Conservation (phyloP, 345 rosid species). For the Gynandropsis gynandra region DNA sequence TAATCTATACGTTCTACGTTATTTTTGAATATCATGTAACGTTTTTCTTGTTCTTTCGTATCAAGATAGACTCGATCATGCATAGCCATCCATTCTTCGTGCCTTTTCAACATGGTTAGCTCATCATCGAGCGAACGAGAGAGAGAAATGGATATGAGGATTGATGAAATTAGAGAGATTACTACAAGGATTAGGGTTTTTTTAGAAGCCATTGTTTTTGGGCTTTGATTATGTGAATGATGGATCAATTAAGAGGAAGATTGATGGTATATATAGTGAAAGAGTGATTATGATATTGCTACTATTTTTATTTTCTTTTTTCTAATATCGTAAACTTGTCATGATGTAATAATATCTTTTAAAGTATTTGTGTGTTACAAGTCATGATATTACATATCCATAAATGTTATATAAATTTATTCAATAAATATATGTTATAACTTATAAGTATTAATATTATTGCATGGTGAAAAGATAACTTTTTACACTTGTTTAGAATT, state of each 20-base stretch:
- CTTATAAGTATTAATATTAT: background rate
- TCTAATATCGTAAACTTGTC: constrained; percentile 1
- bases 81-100: constrained; percentile 33
- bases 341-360: constrained; percentile 17
- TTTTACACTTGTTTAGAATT: no score
- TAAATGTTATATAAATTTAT: constrained; percentile 10
- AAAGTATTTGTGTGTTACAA: constrained; percentile 21
- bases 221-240: background rate
- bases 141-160: constrained; percentile 7
- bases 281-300: background rate
- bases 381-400: constrained; percentile 11
- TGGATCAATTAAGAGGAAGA: background rate
- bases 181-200: constrained; percentile 9
- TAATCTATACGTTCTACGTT: constrained; percentile 33
- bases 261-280: constrained; percentile 24
- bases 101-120: constrained; percentile 28
- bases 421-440: no score
- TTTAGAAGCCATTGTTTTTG: constrained; percentile 18
- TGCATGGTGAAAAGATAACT: no score
- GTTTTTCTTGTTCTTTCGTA: constrained; percentile 21
- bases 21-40: constrained; percentile 35
- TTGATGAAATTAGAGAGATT: constrained; percentile 16
- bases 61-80: constrained; percentile 32
- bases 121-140: constrained; percentile 28
- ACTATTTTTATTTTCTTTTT: no score